Evolutionary conservation across 192 early-diverging fungal genomes (phyloP).

Genomic region (Rhizophagus sp.): DNA sequence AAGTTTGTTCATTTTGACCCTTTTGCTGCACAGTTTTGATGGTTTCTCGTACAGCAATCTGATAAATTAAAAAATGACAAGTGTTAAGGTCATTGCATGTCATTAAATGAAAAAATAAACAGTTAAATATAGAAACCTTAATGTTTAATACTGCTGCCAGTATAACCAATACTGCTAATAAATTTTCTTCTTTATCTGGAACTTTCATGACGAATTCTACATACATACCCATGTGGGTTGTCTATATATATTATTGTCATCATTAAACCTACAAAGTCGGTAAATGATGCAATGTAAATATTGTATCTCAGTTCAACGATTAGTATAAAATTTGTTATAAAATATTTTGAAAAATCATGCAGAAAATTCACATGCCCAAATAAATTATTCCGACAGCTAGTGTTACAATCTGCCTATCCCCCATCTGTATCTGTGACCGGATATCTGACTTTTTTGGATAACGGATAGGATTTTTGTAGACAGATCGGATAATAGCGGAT

Average conservation of each 20-base stretch:
- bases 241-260: slow-evolving; percentile 20
- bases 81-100: neutral
- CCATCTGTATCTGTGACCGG: no score
- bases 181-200: slow-evolving; percentile 16
- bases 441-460: no score
- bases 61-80: slow-evolving; percentile 10
- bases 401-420: no score
- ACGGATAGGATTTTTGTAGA: no score
- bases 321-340: slow-evolving; percentile 22
- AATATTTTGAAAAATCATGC: slow-evolving; percentile 12
- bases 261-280: slow-evolving; percentile 21
- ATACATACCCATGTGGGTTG: slow-evolving; percentile 24
- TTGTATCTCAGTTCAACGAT: no score
- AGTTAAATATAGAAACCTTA: slow-evolving; percentile 19
- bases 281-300: no score
- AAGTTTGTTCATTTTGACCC: neutral
- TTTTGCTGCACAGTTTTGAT: slow-evolving; percentile 2
- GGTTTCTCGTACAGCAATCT: neutral
- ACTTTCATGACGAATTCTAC: neutral
- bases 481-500: no score
- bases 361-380: slow-evolving; percentile 17
- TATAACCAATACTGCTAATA: slow-evolving; percentile 13
- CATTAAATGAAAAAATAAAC: neutral
- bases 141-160: slow-evolving; percentile 13
- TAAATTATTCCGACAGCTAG: slow-evolving; percentile 6